A percentile compares a stretch with the other conserved stretches of the same genome.
Evolutionary conservation across 2,329 filamentous ascomycete genomes (phyloP).

Genomic region (Colletotrichum sp.): DNA sequence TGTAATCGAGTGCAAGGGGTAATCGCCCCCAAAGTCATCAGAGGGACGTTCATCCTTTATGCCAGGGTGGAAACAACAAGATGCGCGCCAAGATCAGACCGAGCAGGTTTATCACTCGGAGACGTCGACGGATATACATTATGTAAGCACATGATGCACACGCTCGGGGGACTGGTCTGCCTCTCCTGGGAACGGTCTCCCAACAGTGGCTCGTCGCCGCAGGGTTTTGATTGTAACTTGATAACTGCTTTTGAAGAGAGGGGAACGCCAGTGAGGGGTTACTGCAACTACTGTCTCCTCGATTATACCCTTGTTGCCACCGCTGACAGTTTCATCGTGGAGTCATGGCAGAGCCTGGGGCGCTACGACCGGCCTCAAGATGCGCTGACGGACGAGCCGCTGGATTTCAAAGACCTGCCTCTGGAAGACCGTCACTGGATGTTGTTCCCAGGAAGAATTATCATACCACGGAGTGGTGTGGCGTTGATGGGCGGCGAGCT

Average conservation of each 20-base stretch:
- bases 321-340: neutral
- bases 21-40: neutral
- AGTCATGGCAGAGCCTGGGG: neutral
- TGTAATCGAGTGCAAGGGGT: neutral
- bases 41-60: neutral
- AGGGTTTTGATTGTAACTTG: neutral
- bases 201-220: too few relatives aligned
- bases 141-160: neutral
- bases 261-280: neutral
- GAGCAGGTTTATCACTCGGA: neutral
- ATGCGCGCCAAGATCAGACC: neutral
- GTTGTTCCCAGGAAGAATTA: accelerated
- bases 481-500: neutral
- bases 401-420: neutral
- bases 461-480: neutral
- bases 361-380: neutral
- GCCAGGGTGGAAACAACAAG: neutral
- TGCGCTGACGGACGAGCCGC: neutral
- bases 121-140: neutral
- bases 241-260: neutral
- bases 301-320: neutral
- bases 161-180: neutral
- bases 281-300: neutral
- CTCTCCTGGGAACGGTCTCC: neutral
- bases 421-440: neutral